Conservation (phyloP, 352 stramenopile species). For the Globisporangium mamillatum region DNA sequence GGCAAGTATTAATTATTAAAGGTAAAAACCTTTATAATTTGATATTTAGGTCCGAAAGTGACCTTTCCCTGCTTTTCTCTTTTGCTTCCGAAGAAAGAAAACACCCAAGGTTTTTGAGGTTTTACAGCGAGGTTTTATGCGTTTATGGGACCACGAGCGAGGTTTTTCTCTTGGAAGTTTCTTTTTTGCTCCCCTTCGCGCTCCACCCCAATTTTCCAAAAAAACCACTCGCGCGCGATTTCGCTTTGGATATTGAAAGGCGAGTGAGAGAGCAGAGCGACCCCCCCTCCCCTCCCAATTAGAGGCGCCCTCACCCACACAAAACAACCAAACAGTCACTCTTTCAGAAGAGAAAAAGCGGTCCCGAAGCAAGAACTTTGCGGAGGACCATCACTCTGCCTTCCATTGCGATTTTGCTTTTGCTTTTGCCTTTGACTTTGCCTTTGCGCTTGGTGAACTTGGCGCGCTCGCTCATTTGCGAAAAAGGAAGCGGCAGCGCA, state of each 20-base stretch:
- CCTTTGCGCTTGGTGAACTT: slow-evolving; percentile 1
- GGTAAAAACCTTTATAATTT: background rate
- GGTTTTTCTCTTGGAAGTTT: background rate
- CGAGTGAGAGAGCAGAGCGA: background rate
- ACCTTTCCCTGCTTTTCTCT: slow-evolving; percentile 18
- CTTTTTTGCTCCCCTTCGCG: background rate
- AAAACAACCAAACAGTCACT: slow-evolving; percentile 17
- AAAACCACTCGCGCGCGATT: slow-evolving; percentile 7
- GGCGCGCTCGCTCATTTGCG: slow-evolving; percentile 40
- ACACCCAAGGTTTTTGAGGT: background rate
- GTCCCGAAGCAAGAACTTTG: background rate
- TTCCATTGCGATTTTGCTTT: slow-evolving; percentile 16
- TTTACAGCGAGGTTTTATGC: background rate
- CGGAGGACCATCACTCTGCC: slow-evolving; percentile 18
- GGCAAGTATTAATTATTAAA: background rate
- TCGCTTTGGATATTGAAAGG: slow-evolving; percentile 15
- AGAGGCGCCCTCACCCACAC: slow-evolving; percentile 5
- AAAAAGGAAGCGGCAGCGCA: slow-evolving; percentile 44
- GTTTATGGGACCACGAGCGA: background rate
- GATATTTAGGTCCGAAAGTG: slow-evolving; percentile 3
- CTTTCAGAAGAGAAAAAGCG: slow-evolving; percentile 1
- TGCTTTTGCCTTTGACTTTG: background rate
- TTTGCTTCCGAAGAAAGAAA: background rate
- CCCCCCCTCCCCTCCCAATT: slow-evolving; percentile 4
- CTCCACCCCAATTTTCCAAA: background rate